A percentile compares a stretch with the other conserved stretches of the same genome.
Evolutionary conservation across 2,329 filamentous ascomycete genomes (phyloP).

Genomic region (Aureobasidium leucospermi): DNA sequence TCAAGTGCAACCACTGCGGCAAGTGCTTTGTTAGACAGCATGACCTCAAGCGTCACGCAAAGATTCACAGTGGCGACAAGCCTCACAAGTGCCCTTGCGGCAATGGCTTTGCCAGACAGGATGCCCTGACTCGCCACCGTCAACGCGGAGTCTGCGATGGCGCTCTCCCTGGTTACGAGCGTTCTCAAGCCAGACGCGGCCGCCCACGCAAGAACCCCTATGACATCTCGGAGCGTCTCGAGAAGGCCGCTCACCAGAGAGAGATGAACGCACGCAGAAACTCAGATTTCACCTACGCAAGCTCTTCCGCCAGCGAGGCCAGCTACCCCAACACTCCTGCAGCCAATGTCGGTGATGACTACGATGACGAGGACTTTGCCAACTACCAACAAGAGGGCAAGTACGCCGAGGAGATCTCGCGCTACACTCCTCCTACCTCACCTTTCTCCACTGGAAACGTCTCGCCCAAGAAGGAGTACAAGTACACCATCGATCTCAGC

Average conservation of each 20-base stretch:
- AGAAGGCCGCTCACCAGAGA: slow-evolving; percentile 50
- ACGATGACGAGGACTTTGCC: slow-evolving; percentile 11
- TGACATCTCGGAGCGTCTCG: slow-evolving; percentile 49
- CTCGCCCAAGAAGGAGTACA: slow-evolving; percentile 9
- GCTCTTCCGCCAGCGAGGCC: slow-evolving; percentile 13
- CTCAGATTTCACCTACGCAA: slow-evolving; percentile 14
- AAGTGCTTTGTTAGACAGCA: slow-evolving; percentile 97
- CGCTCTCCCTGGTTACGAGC: slow-evolving; percentile 67
- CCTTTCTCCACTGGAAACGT: slow-evolving; percentile 11
- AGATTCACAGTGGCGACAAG: slow-evolving; percentile 95
- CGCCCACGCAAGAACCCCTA: slow-evolving; percentile 56
- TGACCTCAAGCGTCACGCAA: slow-evolving; percentile 92
- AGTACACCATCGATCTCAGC: background rate
- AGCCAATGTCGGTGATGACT: slow-evolving; percentile 7
- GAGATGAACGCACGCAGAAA: slow-evolving; percentile 26
- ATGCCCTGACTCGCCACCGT: slow-evolving; percentile 86
- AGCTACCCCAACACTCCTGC: slow-evolving; percentile 16
- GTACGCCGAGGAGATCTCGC: background rate
- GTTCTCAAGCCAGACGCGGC: slow-evolving; percentile 55
- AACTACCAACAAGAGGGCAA: slow-evolving; percentile 13
- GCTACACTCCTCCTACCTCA: slow-evolving; percentile 16
- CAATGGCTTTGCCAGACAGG: slow-evolving; percentile 89
- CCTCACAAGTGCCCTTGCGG: slow-evolving; percentile 92
- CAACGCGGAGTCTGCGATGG: slow-evolving; percentile 96
- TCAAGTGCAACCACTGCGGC: slow-evolving; percentile 82